Percentiles rank a stretch among this genome's conserved stretches.
phyloP scores from a whole-genome alignment of 1,139 yeast genomes.

The Pichia sp. region DNA sequence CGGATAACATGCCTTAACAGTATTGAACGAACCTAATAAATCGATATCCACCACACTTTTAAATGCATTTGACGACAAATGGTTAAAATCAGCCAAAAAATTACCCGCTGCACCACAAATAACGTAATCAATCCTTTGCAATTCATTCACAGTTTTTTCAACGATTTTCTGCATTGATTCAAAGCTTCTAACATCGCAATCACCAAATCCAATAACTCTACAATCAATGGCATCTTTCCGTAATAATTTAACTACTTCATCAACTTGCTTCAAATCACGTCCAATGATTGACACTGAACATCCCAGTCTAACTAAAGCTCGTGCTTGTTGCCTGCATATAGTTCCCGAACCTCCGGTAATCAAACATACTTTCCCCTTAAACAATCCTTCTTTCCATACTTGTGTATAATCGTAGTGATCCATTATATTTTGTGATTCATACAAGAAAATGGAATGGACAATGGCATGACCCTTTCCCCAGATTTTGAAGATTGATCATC shows the following conservation, averaged over 20 bases:
- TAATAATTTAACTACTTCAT: slow-evolving; percentile 61
- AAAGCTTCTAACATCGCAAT: slow-evolving; percentile 71
- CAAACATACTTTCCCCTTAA: slow-evolving; percentile 77
- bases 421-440: not conserved
- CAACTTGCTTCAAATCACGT: slow-evolving; percentile 60
- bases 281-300: slow-evolving; percentile 85
- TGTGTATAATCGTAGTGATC: slow-evolving; percentile 15
- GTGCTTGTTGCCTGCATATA: slow-evolving; percentile 80
- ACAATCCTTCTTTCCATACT: slow-evolving; percentile 49
- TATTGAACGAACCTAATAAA: slow-evolving; percentile 76
- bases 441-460: no score
- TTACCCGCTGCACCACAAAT: slow-evolving; percentile 97
- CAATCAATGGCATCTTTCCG: slow-evolving; percentile 42
- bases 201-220: slow-evolving; percentile 60
- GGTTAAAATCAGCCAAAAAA: slow-evolving; percentile 72
- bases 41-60: slow-evolving; percentile 81
- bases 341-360: slow-evolving; percentile 96
- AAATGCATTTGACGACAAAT: slow-evolving; percentile 77
- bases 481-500: no score
- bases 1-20: slow-evolving; percentile 71
- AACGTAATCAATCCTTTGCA: slow-evolving; percentile 75
- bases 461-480: no score
- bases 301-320: slow-evolving; percentile 73
- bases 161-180: slow-evolving; percentile 55
- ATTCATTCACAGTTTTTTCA: slow-evolving; percentile 49